Percentiles rank a stretch among this genome's conserved stretches.
Conservation (phyloP, 176 grass and related monocot genomes). For the Hyparrhenia diplandra region DNA sequence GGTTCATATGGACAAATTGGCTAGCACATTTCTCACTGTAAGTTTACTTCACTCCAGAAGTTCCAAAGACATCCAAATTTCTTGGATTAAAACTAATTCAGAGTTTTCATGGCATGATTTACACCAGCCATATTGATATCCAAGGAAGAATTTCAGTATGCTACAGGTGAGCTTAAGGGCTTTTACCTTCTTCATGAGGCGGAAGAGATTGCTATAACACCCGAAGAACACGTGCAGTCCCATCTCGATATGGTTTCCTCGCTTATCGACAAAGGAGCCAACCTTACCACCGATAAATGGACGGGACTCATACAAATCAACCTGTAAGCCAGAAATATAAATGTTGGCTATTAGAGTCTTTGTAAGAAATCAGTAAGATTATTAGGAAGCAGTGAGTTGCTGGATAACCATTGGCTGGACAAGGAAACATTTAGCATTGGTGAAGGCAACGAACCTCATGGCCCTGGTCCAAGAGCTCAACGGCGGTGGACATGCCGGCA, state of each 20-base stretch:
- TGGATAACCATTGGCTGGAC: background rate
- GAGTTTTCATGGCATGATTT: background rate
- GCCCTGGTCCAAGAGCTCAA: constrained; percentile 95
- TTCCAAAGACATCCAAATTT: background rate
- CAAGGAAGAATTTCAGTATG: background rate
- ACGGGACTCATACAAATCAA: constrained; percentile 88
- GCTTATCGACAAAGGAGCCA: constrained; percentile 84
- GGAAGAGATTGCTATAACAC: constrained; percentile 98
- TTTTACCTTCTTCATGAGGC: constrained; percentile 90
- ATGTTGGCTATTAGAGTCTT: too few species aligned
- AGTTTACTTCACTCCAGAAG: constrained; percentile 1
- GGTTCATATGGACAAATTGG: constrained; percentile 8
- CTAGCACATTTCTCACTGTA: background rate
- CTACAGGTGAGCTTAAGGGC: background rate
- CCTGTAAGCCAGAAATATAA: constrained; percentile 64
- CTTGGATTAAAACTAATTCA: background rate
- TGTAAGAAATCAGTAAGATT: background rate
- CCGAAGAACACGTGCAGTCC: constrained; percentile 95
- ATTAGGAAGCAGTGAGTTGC: background rate
- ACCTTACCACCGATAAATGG: constrained; percentile 91
- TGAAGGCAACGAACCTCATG: constrained; percentile 62
- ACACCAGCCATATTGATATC: background rate
- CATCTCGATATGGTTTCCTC: constrained; percentile 98
- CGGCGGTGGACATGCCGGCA: constrained; percentile 93
- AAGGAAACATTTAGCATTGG: background rate